Percentiles rank a stretch among this genome's conserved stretches.
Evolutionary conservation across 2,329 filamentous ascomycete genomes (phyloP).

Genomic region (Trichophyton verrucosum): DNA sequence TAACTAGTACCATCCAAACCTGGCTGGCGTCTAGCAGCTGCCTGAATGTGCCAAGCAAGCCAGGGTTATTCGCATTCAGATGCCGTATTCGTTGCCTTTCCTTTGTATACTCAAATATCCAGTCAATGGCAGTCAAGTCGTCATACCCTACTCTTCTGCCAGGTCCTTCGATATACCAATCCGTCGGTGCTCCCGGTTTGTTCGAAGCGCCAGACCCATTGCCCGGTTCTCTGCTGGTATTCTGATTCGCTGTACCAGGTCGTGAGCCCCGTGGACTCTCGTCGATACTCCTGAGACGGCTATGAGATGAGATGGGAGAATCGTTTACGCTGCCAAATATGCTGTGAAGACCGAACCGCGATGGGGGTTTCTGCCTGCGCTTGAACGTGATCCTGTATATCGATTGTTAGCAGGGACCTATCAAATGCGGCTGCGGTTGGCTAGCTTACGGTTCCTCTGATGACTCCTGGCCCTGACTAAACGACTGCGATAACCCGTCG

Average conservation of each 20-base stretch:
- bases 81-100: slow-evolving; percentile 79
- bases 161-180: slow-evolving; percentile 86
- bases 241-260: slow-evolving; percentile 13
- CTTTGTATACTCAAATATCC: slow-evolving; percentile 98
- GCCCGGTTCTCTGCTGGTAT: slow-evolving; percentile 17
- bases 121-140: slow-evolving; percentile 93
- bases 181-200: slow-evolving; percentile 37
- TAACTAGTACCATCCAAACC: slow-evolving; percentile 78
- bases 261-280: slow-evolving; percentile 11
- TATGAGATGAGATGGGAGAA: not conserved
- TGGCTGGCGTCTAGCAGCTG: slow-evolving; percentile 74
- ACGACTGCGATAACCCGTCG: slow-evolving; percentile 6
- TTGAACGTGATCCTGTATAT: slow-evolving; percentile 32
- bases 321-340: slow-evolving; percentile 23
- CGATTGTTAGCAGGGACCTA: not conserved
- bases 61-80: slow-evolving; percentile 55
- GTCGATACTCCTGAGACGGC: slow-evolving; percentile 10
- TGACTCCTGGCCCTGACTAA: slow-evolving; percentile 16
- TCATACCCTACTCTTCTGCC: slow-evolving; percentile 88
- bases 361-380: slow-evolving; percentile 30
- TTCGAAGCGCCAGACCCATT: slow-evolving; percentile 20
- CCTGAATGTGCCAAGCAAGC: slow-evolving; percentile 59
- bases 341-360: slow-evolving; percentile 29
- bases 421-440: not conserved
- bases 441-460: slow-evolving; percentile 25